Conservation (phyloP, 192 early-diverging fungal genomes). For the Backusella mclennaniae region DNA sequence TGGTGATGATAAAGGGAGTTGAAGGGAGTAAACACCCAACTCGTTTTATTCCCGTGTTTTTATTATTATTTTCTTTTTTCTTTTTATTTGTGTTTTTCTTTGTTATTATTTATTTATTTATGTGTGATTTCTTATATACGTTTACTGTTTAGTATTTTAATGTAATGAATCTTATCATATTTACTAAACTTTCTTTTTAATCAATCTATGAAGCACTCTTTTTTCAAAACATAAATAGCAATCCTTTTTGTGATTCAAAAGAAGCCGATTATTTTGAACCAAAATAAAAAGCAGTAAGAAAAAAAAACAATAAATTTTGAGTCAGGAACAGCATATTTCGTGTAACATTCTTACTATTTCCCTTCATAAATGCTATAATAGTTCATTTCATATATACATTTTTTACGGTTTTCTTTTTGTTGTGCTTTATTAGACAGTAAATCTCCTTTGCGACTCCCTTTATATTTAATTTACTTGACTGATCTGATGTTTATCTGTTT, state of each 20-base stretch:
- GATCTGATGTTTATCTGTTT: neutral
- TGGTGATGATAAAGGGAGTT: constrained; percentile 1
- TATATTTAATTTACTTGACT: neutral
- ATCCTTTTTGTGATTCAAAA: neutral
- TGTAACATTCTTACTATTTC: neutral
- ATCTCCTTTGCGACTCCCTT: neutral
- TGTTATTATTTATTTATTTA: neutral
- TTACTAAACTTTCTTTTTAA: neutral
- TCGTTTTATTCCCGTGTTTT: constrained; percentile 8
- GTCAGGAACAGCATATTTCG: constrained; percentile 7
- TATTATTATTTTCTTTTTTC: neutral
- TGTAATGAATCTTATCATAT: neutral
- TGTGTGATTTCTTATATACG: neutral
- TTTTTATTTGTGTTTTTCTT: neutral
- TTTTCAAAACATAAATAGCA: neutral
- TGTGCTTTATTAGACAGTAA: neutral
- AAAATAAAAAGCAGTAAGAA: neutral
- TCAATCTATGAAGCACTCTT: neutral
- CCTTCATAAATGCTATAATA: neutral
- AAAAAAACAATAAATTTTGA: neutral
- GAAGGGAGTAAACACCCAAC: constrained; percentile 1
- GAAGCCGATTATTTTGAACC: neutral
- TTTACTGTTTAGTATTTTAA: neutral
- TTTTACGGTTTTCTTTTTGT: neutral
- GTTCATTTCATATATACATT: neutral